These are phyloP conservation scores for Ramaria rubella DNA, from an alignment of 768 basidiomycete genomes.

Conservation along the genomic window DNA sequence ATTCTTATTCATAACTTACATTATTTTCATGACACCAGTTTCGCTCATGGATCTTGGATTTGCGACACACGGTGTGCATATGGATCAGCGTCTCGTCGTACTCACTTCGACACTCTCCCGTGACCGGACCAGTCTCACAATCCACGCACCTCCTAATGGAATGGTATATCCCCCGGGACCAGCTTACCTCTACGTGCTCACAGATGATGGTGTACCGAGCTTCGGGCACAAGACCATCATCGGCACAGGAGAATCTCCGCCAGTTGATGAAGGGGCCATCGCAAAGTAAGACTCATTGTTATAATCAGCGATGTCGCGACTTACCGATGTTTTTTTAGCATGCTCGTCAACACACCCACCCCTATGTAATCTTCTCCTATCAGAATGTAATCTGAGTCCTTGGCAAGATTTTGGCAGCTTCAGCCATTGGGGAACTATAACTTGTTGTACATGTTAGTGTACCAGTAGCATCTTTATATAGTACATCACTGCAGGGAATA, in stretches of 20 bases:
- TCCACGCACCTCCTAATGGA: conserved; percentile 16
- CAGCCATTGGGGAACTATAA: too few species aligned
- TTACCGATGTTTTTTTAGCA: too few species aligned
- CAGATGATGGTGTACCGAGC: conserved; percentile 30
- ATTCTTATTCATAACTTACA: neutral
- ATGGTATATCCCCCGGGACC: conserved; percentile 14
- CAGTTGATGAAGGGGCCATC: conserved; percentile 24
- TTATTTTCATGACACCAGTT: neutral
- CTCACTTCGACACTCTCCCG: conserved; percentile 26
- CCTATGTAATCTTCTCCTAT: too few species aligned
- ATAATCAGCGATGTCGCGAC: too few species aligned
- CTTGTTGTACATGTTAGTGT: too few species aligned
- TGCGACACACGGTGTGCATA: conserved; percentile 16
- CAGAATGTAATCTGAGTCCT: too few species aligned
- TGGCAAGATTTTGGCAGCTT: too few species aligned
- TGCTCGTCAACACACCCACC: too few species aligned
- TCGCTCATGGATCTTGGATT: conserved; percentile 17
- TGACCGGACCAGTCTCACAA: conserved; percentile 29
- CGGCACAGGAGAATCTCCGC: conserved; percentile 32
- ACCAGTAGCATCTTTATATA: too few species aligned
- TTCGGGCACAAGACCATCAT: conserved; percentile 28
- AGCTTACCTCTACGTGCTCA: conserved; percentile 22
- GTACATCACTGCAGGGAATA: too few species aligned
- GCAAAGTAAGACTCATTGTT: conserved; percentile 15
- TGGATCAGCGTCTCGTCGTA: conserved; percentile 17